A percentile compares a stretch with the other conserved stretches of the same genome.
These are phyloP conservation scores for Hymenoscyphus occultus DNA, from an alignment of 2,329 filamentous ascomycete species.

Conservation along the genomic window DNA sequence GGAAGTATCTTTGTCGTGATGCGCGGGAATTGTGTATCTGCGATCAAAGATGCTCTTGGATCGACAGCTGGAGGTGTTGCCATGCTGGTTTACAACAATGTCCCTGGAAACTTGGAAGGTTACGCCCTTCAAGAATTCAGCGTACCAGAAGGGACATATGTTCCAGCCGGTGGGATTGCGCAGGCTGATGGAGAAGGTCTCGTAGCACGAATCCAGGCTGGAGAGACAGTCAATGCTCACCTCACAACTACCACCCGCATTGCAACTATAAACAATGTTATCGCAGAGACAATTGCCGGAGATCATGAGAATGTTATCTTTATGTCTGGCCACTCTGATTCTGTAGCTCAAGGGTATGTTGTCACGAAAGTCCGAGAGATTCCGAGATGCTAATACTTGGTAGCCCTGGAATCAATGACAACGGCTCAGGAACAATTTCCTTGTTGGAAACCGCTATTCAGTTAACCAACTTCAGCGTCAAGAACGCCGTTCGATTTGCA, in stretches of 20 bases:
- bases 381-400: no score
- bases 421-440: conserved; percentile 40
- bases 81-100: conserved; percentile 71
- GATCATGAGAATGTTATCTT: conserved; percentile 62
- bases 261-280: conserved; percentile 45
- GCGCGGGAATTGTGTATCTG: conserved; percentile 68
- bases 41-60: conserved; percentile 63
- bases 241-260: conserved; percentile 11
- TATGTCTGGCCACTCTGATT: conserved; percentile 61
- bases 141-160: conserved; percentile 50
- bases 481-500: conserved; percentile 63
- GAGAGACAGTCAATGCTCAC: conserved; percentile 17
- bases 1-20: conserved; percentile 67
- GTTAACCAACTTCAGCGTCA: conserved; percentile 53
- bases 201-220: conserved; percentile 13
- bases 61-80: conserved; percentile 65
- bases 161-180: conserved; percentile 47
- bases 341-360: conserved; percentile 47
- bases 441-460: conserved; percentile 60
- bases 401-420: conserved; percentile 45
- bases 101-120: conserved; percentile 41
- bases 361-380: no score
- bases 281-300: conserved; percentile 57
- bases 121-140: conserved; percentile 39
- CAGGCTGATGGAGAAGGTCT: conserved; percentile 37